These are phyloP conservation scores for Aspergillus awamori DNA, from an alignment of 2,329 filamentous ascomycete species.

Conservation along the genomic window DNA sequence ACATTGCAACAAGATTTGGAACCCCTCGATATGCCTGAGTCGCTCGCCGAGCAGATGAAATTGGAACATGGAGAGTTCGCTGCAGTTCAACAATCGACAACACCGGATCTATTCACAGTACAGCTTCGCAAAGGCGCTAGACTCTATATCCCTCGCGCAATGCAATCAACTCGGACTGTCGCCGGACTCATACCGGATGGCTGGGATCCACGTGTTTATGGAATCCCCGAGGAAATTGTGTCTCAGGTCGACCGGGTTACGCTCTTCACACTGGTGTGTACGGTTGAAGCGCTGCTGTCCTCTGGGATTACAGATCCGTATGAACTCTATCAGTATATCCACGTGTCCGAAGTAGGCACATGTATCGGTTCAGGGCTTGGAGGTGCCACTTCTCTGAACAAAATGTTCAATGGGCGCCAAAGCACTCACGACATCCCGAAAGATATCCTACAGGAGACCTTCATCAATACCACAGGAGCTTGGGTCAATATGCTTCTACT, in stretches of 20 bases:
- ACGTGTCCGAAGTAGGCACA: constrained; percentile 93
- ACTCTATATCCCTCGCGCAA: constrained; percentile 51
- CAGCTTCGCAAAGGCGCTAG: constrained; percentile 92
- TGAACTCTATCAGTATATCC: constrained; percentile 98
- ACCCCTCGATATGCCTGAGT: constrained; percentile 59
- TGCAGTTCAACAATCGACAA: not conserved
- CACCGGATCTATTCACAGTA: constrained; percentile 58
- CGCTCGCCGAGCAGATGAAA: not conserved
- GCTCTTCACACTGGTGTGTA: constrained; percentile 88
- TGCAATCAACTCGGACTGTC: constrained; percentile 49
- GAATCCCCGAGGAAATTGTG: constrained; percentile 93
- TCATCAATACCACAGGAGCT: constrained; percentile 98
- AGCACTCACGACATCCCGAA: constrained; percentile 93
- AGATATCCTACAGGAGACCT: constrained; percentile 95
- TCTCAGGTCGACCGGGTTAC: constrained; percentile 92
- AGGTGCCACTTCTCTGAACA: constrained; percentile 80
- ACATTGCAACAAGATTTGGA: constrained; percentile 93
- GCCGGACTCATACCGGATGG: constrained; percentile 92
- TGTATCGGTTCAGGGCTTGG: constrained; percentile 95
- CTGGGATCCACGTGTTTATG: constrained; percentile 92
- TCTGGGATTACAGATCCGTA: constrained; percentile 97
- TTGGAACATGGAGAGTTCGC: not conserved
- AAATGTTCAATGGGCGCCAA: constrained; percentile 95
- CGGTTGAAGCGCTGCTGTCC: constrained; percentile 81
- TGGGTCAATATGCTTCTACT: constrained; percentile 98